phyloP scores from a whole-genome alignment of 352 stramenopile genomes.

The Phytophthora tentaculata region DNA sequence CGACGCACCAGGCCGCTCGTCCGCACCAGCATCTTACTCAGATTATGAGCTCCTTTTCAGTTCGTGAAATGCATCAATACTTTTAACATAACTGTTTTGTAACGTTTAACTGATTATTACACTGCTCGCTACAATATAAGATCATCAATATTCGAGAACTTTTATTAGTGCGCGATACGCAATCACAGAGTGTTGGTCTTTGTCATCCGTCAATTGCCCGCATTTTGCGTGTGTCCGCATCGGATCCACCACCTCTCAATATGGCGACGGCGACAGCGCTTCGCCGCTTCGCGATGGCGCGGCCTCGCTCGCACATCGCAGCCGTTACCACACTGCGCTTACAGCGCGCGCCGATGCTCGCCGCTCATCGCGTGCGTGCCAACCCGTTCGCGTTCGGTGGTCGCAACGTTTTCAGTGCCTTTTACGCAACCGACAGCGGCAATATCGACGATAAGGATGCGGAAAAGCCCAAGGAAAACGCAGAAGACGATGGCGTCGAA shows the following conservation, averaged over 20 bases:
- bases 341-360: constrained; percentile 12
- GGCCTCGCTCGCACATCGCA: constrained; percentile 9
- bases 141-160: constrained; percentile 20
- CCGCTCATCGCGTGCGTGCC: neutral
- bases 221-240: constrained; percentile 5
- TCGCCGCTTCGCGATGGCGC: constrained; percentile 39
- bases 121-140: too few relatives aligned
- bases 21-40: constrained; percentile 51
- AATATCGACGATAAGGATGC: constrained; percentile 33
- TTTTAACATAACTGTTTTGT: too few relatives aligned
- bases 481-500: constrained; percentile 27
- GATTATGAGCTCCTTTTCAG: neutral
- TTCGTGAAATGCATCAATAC: neutral
- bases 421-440: constrained; percentile 40
- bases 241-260: neutral
- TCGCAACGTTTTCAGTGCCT: constrained; percentile 19
- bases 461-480: constrained; percentile 35
- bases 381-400: constrained; percentile 19
- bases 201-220: constrained; percentile 3
- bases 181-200: constrained; percentile 21
- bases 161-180: constrained; percentile 8
- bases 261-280: constrained; percentile 51
- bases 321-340: neutral
- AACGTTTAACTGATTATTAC: too few relatives aligned
- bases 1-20: constrained; percentile 41